These are phyloP conservation scores for Cercospora sojina DNA, from an alignment of 2,329 filamentous ascomycete species.

Conservation along the genomic window DNA sequence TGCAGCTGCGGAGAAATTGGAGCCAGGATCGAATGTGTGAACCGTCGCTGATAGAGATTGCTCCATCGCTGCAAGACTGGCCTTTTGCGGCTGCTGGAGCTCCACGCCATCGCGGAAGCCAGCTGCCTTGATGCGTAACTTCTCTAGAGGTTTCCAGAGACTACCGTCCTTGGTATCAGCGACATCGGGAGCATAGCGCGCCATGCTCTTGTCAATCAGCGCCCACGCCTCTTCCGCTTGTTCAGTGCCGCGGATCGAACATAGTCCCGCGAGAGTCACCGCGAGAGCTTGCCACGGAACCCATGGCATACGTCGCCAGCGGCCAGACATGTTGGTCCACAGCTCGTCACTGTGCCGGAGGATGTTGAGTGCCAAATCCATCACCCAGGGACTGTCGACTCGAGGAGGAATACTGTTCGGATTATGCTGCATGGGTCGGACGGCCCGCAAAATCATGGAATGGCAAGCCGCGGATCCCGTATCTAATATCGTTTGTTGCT, in stretches of 20 bases:
- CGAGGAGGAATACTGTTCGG: slow-evolving; percentile 30
- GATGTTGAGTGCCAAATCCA: slow-evolving; percentile 45
- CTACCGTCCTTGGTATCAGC: slow-evolving; percentile 53
- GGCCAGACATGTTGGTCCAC: slow-evolving; percentile 36
- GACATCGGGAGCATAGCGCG: slow-evolving; percentile 46
- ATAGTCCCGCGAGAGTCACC: slow-evolving; percentile 55
- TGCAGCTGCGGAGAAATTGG: background rate
- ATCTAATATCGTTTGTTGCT: slow-evolving; percentile 27
- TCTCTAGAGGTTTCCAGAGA: slow-evolving; percentile 57
- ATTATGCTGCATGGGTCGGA: slow-evolving; percentile 33
- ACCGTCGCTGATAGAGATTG: background rate
- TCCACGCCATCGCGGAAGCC: slow-evolving; percentile 29
- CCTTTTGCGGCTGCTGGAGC: background rate
- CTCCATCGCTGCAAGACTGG: background rate
- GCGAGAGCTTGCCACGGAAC: slow-evolving; percentile 58
- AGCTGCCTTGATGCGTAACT: slow-evolving; percentile 52
- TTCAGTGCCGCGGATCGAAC: slow-evolving; percentile 48
- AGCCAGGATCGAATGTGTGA: background rate
- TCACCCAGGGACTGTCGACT: slow-evolving; percentile 36
- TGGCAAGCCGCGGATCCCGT: slow-evolving; percentile 27
- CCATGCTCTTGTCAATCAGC: slow-evolving; percentile 50
- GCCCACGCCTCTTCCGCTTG: slow-evolving; percentile 53
- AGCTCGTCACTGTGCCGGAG: slow-evolving; percentile 40
- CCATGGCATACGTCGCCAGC: slow-evolving; percentile 54
- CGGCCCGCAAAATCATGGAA: slow-evolving; percentile 33